A percentile compares a stretch with the other conserved stretches of the same genome.
phyloP scores from a whole-genome alignment of 148 eudicot genomes.

The Fallopia convolvulus region DNA sequence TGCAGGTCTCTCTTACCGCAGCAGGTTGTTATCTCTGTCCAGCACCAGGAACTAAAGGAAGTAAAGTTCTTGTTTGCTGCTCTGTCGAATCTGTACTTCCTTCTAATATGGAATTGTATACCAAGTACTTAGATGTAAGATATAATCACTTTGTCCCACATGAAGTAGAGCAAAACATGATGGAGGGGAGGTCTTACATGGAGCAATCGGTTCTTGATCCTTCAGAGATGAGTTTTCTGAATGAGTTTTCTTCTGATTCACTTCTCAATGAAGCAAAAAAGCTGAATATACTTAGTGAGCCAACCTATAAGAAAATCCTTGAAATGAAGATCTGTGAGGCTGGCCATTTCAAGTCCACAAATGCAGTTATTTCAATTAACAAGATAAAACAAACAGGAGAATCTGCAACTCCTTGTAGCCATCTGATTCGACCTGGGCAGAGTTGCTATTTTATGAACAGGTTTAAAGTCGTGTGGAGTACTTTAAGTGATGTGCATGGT shows the following conservation, averaged over 20 bases:
- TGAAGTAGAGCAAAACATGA: slow-evolving; percentile 43
- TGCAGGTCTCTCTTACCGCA: slow-evolving; percentile 77
- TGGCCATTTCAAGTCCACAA: slow-evolving; percentile 36
- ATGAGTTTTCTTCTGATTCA: slow-evolving; percentile 29
- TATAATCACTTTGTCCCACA: slow-evolving; percentile 12
- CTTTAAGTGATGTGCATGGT: slow-evolving; percentile 7
- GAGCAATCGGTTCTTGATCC: slow-evolving; percentile 19
- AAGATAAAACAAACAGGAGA: slow-evolving; percentile 20
- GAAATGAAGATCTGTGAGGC: slow-evolving; percentile 53
- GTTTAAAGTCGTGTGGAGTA: slow-evolving; percentile 28
- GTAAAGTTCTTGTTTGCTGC: slow-evolving; percentile 72
- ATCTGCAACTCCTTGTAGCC: slow-evolving; percentile 9
- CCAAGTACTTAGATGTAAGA: slow-evolving; percentile 21
- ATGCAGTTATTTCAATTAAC: slow-evolving; percentile 15
- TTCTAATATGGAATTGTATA: slow-evolving; percentile 30
- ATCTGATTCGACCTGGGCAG: slow-evolving; percentile 43
- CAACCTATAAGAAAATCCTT: slow-evolving; percentile 37
- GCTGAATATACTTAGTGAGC: slow-evolving; percentile 49
- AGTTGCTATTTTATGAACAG: slow-evolving; percentile 14
- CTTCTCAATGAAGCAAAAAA: slow-evolving; percentile 53
- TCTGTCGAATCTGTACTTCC: slow-evolving; percentile 42
- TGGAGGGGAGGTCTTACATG: slow-evolving; percentile 27
- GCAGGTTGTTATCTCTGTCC: slow-evolving; percentile 94
- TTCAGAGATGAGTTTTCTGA: background rate
- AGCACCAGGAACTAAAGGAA: slow-evolving; percentile 88